These are phyloP conservation scores for Candida maesae DNA, from an alignment of 805 yeast species.

Conservation along the genomic window DNA sequence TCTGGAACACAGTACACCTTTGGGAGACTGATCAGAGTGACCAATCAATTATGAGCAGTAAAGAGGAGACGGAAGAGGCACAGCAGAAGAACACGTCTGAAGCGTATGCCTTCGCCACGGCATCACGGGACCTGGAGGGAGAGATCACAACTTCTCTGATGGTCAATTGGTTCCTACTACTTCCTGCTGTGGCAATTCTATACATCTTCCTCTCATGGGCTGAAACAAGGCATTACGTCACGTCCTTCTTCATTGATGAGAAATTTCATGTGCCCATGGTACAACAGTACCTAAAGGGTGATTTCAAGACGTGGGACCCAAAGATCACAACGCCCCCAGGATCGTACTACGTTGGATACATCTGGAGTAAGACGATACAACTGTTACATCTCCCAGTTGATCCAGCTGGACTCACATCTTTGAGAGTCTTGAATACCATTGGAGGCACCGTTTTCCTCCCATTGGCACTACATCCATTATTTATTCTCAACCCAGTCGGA, in stretches of 20 bases:
- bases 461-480: conserved; percentile 36
- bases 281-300: conserved; percentile 54
- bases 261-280: conserved; percentile 84
- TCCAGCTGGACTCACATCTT: conserved; percentile 34
- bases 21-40: too few species aligned
- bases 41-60: neutral
- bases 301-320: conserved; percentile 71
- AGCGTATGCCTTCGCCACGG: conserved; percentile 4
- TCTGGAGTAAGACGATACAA: conserved; percentile 28
- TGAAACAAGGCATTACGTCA: conserved; percentile 28
- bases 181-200: conserved; percentile 28
- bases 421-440: conserved; percentile 58
- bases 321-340: conserved; percentile 99
- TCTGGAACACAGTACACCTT: too few species aligned
- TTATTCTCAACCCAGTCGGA: conserved; percentile 37
- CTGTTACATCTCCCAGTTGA: conserved; percentile 25
- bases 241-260: conserved; percentile 58
- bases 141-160: conserved; percentile 27
- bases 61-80: neutral
- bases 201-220: conserved; percentile 27
- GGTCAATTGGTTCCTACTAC: conserved; percentile 31
- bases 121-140: conserved; percentile 24
- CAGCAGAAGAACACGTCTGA: too few species aligned
- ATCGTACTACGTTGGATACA: conserved; percentile 50
- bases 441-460: conserved; percentile 63